Percentiles rank a stretch among this genome's conserved stretches.
phyloP scores from a whole-genome alignment of 805 yeast species.

The Ogataea neopini region DNA sequence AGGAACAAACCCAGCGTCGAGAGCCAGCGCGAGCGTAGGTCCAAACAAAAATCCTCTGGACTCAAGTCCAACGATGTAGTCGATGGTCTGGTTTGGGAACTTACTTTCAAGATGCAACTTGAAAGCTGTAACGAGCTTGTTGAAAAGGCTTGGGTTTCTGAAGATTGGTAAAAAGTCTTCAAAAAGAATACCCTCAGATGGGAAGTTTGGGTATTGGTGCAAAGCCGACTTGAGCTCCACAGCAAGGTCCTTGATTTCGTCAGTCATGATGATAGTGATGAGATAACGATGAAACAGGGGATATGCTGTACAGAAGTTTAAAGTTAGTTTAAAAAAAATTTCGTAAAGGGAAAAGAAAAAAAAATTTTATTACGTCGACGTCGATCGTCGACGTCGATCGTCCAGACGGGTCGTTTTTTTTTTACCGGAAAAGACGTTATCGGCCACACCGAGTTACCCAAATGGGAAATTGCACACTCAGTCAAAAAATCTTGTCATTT shows the following conservation, averaged over 20 bases:
- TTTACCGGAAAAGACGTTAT: not conserved
- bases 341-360: not conserved
- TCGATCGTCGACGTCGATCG: constrained; percentile 3
- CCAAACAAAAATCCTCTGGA: constrained; percentile 97
- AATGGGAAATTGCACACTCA: not conserved
- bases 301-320: too few relatives aligned
- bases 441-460: constrained; percentile 9
- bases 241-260: constrained; percentile 36
- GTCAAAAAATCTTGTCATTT: not conserved
- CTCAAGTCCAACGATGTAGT: constrained; percentile 91
- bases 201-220: constrained; percentile 91
- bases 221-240: constrained; percentile 53
- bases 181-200: constrained; percentile 86
- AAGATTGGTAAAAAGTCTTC: constrained; percentile 97
- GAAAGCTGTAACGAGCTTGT: constrained; percentile 78
- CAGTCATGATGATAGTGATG: not conserved
- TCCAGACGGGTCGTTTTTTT: not conserved
- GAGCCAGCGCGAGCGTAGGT: constrained; percentile 87
- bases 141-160: constrained; percentile 77
- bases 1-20: constrained; percentile 91
- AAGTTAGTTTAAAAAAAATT: not conserved
- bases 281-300: too few relatives aligned
- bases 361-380: not conserved
- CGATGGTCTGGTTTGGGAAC: constrained; percentile 58
- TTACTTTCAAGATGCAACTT: constrained; percentile 64